A percentile compares a stretch with the other conserved stretches of the same genome.
Evolutionary conservation across 164 flowering plant species (phyloP).

Genomic region (Chloranthus sessilifolius): DNA sequence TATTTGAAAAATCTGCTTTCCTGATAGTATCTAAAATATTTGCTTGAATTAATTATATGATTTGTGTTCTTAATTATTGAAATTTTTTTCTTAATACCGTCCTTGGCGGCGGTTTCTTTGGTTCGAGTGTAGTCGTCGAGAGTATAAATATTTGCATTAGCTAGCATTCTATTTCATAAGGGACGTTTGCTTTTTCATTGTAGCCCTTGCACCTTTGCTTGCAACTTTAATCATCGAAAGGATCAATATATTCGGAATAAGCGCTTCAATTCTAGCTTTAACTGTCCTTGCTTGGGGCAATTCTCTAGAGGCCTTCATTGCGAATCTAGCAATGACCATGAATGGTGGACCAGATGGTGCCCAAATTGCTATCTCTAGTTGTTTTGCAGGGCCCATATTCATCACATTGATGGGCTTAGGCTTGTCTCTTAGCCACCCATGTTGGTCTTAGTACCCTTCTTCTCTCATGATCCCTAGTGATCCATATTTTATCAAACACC

Average conservation of each 20-base stretch:
- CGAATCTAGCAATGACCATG: constrained; percentile 43
- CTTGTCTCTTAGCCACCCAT: constrained; percentile 25
- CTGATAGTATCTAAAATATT: too few species aligned
- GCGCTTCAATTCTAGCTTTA: constrained; percentile 39
- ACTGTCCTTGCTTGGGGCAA: constrained; percentile 62
- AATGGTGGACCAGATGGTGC: constrained; percentile 36
- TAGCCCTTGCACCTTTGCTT: constrained; percentile 29
- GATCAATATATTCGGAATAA: constrained; percentile 33
- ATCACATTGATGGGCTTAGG: constrained; percentile 50
- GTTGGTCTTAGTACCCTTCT: constrained; percentile 33
- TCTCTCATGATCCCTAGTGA: constrained; percentile 28
- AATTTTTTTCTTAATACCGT: constrained; percentile 65
- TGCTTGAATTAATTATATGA: too few species aligned
- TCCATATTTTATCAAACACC: constrained; percentile 23
- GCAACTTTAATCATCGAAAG: constrained; percentile 36
- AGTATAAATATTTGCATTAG: constrained; percentile 33
- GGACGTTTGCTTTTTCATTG: constrained; percentile 51
- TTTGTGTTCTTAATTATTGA: too few species aligned
- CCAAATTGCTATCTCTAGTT: constrained; percentile 44
- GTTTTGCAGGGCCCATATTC: constrained; percentile 53
- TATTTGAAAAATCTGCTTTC: too few species aligned
- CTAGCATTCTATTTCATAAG: constrained; percentile 32
- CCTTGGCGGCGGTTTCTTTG: constrained; percentile 68
- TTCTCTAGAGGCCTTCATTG: constrained; percentile 42
- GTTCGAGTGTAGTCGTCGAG: constrained; percentile 64